Percentiles rank a stretch among this genome's conserved stretches.
These are phyloP conservation scores for Russula sp. DNA, from an alignment of 768 basidiomycete species.

Conservation along the genomic window DNA sequence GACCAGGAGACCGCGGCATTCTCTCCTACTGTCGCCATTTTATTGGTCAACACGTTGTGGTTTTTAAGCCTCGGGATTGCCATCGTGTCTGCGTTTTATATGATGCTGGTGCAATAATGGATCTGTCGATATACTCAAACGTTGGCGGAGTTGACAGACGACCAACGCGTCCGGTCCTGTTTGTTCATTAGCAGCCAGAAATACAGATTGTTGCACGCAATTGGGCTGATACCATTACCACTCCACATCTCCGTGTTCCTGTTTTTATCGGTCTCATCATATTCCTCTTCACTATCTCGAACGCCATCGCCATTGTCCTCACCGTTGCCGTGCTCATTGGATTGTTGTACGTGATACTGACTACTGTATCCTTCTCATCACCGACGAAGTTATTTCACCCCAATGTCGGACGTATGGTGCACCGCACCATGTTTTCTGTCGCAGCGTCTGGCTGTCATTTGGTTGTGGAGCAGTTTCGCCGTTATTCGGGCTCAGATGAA, in stretches of 20 bases:
- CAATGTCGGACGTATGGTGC: constrained; percentile 16
- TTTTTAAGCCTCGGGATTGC: constrained; percentile 16
- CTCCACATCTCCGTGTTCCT: constrained; percentile 27
- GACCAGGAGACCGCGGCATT: not conserved
- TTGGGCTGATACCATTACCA: constrained; percentile 33
- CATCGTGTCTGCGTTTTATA: constrained; percentile 19
- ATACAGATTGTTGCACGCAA: constrained; percentile 25
- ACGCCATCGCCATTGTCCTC: constrained; percentile 3
- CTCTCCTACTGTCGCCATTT: not conserved
- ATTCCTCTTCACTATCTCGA: constrained; percentile 21
- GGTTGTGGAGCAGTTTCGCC: not conserved
- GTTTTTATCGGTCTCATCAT: constrained; percentile 24
- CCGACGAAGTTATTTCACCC: constrained; percentile 16
- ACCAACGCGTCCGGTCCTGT: constrained; percentile 15
- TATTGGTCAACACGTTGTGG: constrained; percentile 25
- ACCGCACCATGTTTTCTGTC: not conserved
- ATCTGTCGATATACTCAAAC: constrained; percentile 20
- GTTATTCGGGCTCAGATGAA: not conserved
- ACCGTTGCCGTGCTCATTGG: constrained; percentile 2
- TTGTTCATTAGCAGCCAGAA: constrained; percentile 19
- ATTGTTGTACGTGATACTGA: constrained; percentile 10
- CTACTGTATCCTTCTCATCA: constrained; percentile 9
- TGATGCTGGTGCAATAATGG: constrained; percentile 26
- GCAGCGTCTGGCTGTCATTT: not conserved
- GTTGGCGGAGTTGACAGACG: not conserved